These are phyloP conservation scores for Clonostachys byssicola DNA, from an alignment of 2,329 filamentous ascomycete genomes.

Conservation along the genomic window DNA sequence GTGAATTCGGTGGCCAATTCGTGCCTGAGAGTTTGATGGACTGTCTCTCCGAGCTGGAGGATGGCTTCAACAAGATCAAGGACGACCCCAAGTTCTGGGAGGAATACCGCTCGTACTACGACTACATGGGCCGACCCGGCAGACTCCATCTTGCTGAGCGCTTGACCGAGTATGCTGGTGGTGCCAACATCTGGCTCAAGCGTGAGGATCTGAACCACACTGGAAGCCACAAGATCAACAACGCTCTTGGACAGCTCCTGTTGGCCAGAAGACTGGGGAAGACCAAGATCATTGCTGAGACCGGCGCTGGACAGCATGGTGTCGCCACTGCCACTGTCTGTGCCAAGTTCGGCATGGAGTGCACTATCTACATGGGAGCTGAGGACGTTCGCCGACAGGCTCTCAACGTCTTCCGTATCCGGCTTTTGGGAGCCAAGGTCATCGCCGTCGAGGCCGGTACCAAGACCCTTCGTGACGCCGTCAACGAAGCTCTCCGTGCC, in stretches of 20 bases:
- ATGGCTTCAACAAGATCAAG: slow-evolving; percentile 82
- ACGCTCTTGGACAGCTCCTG: slow-evolving; percentile 89
- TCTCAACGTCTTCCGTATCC: slow-evolving; percentile 97
- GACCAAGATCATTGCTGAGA: slow-evolving; percentile 96
- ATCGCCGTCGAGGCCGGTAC: slow-evolving; percentile 90
- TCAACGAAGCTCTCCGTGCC: slow-evolving; percentile 90
- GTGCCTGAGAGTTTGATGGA: slow-evolving; percentile 98
- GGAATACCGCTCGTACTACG: slow-evolving; percentile 92
- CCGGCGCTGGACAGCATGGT: slow-evolving; percentile 94
- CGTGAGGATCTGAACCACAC: slow-evolving; percentile 97
- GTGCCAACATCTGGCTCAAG: slow-evolving; percentile 97
- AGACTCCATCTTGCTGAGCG: slow-evolving; percentile 86
- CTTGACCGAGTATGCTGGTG: slow-evolving; percentile 82
- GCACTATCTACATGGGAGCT: slow-evolving; percentile 96
- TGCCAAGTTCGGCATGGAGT: slow-evolving; percentile 97
- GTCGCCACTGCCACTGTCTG: slow-evolving; percentile 97
- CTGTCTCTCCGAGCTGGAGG: slow-evolving; percentile 85
- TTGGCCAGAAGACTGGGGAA: slow-evolving; percentile 84
- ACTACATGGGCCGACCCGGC: slow-evolving; percentile 93
- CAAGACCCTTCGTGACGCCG: slow-evolving; percentile 77
- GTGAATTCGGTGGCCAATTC: slow-evolving; percentile 95
- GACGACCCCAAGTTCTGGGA: slow-evolving; percentile 94
- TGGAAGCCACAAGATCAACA: slow-evolving; percentile 99
- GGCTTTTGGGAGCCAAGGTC: slow-evolving; percentile 88
- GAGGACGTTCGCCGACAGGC: slow-evolving; percentile 96